Percentiles rank a stretch among this genome's conserved stretches.
These are phyloP conservation scores for Trifolium pratense DNA, from an alignment of 306 rosid genomes.

Conservation along the genomic window DNA sequence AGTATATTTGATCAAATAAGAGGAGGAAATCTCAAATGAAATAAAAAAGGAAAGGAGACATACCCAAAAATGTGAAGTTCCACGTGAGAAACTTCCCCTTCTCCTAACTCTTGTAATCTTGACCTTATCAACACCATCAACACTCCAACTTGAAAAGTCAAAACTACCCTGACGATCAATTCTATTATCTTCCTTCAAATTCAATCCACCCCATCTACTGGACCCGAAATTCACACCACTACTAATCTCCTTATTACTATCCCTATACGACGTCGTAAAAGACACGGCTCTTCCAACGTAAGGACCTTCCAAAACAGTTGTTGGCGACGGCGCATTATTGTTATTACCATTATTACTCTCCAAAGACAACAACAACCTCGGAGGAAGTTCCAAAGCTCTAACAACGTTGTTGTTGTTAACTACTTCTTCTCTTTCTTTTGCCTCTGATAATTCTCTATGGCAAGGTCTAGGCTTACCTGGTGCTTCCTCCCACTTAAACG, in stretches of 20 bases:
- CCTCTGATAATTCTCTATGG: conserved; percentile 34
- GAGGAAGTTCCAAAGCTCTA: conserved; percentile 81
- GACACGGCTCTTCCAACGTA: conserved; percentile 59
- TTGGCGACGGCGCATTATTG: conserved; percentile 54
- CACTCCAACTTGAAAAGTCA: conserved; percentile 47
- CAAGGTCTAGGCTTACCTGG: conserved; percentile 77
- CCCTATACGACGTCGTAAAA: conserved; percentile 50
- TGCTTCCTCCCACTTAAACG: conserved; percentile 89
- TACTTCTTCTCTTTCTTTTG: background rate
- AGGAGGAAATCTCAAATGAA: too few relatives aligned
- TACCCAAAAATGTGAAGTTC: conserved; percentile 63
- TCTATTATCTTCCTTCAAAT: conserved; percentile 56
- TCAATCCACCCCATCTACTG: conserved; percentile 66
- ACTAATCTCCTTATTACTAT: conserved; percentile 5
- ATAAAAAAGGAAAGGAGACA: conserved; percentile 24
- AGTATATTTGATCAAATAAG: too few relatives aligned
- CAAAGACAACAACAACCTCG: conserved; percentile 62
- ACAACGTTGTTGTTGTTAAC: background rate
- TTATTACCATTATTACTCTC: conserved; percentile 47
- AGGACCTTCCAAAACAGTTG: conserved; percentile 76
- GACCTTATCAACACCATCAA: conserved; percentile 36
- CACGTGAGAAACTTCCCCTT: conserved; percentile 53
- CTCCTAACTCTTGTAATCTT: conserved; percentile 59
- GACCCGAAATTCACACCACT: conserved; percentile 50
- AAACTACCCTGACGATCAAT: conserved; percentile 45